Percentiles rank a stretch among this genome's conserved stretches.
Conservation (phyloP, 352 stramenopile genomes). For the Pythium brachiatum region DNA sequence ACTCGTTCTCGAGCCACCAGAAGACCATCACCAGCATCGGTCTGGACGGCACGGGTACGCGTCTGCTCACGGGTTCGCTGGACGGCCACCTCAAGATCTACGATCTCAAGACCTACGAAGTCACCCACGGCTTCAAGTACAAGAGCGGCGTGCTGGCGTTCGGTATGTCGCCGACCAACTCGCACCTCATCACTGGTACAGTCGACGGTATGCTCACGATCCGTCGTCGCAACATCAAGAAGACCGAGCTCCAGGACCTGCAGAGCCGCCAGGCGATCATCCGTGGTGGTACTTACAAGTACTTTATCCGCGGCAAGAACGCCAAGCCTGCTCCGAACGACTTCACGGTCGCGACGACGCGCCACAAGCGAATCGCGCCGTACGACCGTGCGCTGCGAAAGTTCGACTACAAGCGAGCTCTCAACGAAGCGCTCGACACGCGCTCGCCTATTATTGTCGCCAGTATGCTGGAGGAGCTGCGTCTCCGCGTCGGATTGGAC, state of each 20-base stretch:
- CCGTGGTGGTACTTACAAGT: conserved; percentile 85
- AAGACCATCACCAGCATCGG: conserved; percentile 93
- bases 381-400: conserved; percentile 93
- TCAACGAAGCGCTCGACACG: conserved; percentile 93
- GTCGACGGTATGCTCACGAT: conserved; percentile 83
- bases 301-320: conserved; percentile 88
- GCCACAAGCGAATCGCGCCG: conserved; percentile 88
- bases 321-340: conserved; percentile 68
- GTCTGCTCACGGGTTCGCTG: conserved; percentile 87
- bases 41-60: conserved; percentile 83
- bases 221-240: conserved; percentile 70
- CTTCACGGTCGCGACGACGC: conserved; percentile 74
- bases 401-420: conserved; percentile 95
- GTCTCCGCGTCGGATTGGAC: conserved; percentile 88
- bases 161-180: conserved; percentile 83
- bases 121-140: conserved; percentile 89
- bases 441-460: conserved; percentile 89
- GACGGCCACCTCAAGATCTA: conserved; percentile 95
- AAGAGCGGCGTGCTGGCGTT: conserved; percentile 79
- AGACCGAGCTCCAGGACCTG: conserved; percentile 62
- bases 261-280: conserved; percentile 70
- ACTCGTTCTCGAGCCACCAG: conserved; percentile 91
- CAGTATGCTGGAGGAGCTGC: conserved; percentile 94
- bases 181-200: conserved; percentile 73
- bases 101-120: conserved; percentile 90